Evolutionary conservation across 768 basidiomycete genomes (phyloP), one percentile per base, ranked within the genome.

Genomic region (Crassisporium funariophilum): DNA sequence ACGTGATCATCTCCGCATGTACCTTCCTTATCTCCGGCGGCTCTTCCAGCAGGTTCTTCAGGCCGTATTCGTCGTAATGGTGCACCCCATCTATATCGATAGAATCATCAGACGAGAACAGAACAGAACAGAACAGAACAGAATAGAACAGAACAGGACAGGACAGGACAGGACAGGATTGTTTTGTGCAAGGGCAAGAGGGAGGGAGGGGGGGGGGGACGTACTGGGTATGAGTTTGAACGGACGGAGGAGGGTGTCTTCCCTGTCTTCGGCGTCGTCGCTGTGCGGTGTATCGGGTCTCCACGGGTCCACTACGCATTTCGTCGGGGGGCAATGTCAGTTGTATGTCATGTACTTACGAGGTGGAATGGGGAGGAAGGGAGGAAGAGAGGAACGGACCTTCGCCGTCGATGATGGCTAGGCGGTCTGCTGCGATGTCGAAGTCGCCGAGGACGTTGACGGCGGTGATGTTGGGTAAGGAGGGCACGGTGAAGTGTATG

Each of bases 251-350:
- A 84, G 66, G 1, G 91, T 92, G 64, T 93, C 91, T 34, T 74
- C 63, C 13, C 93, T 75, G 37, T 81, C 73, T 5, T 68, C 58
- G 2, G 92, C 91, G 40, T 88, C 79, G 40, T 78, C 72, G 53
- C 88, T 88, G 61, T 91, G 91, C 0, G 90, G 89, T 8, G 89
- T 91, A 55, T 82, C 83, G 0, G 92, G 91, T 46, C 86, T 78
- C 93, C 93, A 97, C 12, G 93, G 92, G 67, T 95, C 93, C 23
- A 88, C 89, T 90, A 33, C n/a, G n/a, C n/a, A n/a, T n/a, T n/a
- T n/a, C n/a, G n/a, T n/a, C n/a, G n/a, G n/a, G n/a, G n/a, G n/a
- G n/a, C n/a, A n/a, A n/a, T n/a, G n/a, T n/a, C n/a, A n/a, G n/a
- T n/a, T n/a, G n/a, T n/a, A n/a, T n/a, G n/a, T n/a, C n/a, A n/a